Conservation (phyloP, 1,284 basidiomycete genomes). For the Rhodotorula glutinis region DNA sequence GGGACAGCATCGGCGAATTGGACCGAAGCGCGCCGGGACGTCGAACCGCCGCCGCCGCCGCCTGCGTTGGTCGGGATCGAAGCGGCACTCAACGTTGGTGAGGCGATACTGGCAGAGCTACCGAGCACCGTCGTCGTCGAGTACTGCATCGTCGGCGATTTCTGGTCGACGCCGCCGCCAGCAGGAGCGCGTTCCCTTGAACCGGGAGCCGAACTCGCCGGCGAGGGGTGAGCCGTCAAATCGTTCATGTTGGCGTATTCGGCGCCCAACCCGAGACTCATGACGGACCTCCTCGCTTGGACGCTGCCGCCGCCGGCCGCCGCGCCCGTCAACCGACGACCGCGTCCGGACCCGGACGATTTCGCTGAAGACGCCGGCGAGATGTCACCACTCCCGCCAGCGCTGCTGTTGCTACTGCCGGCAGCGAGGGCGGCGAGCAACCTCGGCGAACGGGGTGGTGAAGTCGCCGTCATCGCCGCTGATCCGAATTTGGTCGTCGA, state of each 20-base stretch:
- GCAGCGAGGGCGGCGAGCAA: neutral
- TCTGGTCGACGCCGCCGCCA: neutral
- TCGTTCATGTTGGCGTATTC: conserved; percentile 32
- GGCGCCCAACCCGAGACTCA: conserved; percentile 32
- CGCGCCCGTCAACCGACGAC: neutral
- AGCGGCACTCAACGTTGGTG: neutral
- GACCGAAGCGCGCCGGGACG: conserved; percentile 14
- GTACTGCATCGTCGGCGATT: neutral
- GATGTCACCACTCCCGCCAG: neutral
- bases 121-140: neutral
- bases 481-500: no score
- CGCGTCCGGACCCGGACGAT: conserved; percentile 1
- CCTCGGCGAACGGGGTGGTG: neutral
- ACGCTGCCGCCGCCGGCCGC: conserved; percentile 11
- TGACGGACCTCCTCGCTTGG: conserved; percentile 16
- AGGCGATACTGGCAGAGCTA: no score
- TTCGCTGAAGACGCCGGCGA: neutral
- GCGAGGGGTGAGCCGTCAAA: neutral
- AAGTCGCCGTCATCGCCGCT: neutral
- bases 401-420: no score
- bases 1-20: conserved; percentile 9
- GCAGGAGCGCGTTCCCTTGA: neutral
- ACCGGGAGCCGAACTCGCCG: neutral
- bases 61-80: neutral
- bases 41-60: neutral